Base-by-base conservation (phyloP, 2,329 filamentous ascomycete species). In the Talaromyces amestolkiae region DNA sequence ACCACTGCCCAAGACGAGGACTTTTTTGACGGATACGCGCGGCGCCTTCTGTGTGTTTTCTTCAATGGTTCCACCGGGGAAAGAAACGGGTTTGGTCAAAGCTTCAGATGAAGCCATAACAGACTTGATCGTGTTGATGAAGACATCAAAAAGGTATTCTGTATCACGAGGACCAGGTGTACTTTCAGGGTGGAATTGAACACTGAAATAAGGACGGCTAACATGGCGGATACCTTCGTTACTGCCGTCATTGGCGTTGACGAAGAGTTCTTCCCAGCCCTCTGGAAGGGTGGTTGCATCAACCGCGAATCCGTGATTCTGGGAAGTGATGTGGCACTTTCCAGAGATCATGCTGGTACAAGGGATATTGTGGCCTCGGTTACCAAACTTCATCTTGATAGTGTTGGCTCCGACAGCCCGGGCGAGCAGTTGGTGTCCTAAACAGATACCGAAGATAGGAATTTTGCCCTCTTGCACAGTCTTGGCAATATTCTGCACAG, bases 121-220 rank as follows among this genome's bases (percentile, higher is more conserved):
- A 72, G 89, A 85, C 74, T 86, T 83, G 70, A 98, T 91, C 22
- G 93, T 91, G 80, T 90, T 82, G 75, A 99, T 91, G 83, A 99
- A 99, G 69, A 98, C 92, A 78, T 99, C 93, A 70, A 99, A 99
- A 31, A 99, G 85, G 76, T 91, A 97, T 78, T 99, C 95, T 33
- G 95, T 99, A 76, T 99, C 95, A 41, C 92, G 87, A 61, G 95
- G 95, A 65, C 95, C 95, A 2, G 95, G 95, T 1, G 93, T 96
- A 83, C 93, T 97, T 80, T 99, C 95, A 0, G 95, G 95, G 76
- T 99, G 95, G 82, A 99, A 99, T 77, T 99, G 95, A n/a, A 98
- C 95, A 83, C 93, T 97, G 85, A 99, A 99, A 82, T 94, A 96
- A 61, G 95, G 95, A 74, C 89, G 91, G 77, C 83, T 86, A 58